Conservation (phyloP, 2,329 filamentous ascomycete genomes). For the Cladophialophora chaetospira region DNA sequence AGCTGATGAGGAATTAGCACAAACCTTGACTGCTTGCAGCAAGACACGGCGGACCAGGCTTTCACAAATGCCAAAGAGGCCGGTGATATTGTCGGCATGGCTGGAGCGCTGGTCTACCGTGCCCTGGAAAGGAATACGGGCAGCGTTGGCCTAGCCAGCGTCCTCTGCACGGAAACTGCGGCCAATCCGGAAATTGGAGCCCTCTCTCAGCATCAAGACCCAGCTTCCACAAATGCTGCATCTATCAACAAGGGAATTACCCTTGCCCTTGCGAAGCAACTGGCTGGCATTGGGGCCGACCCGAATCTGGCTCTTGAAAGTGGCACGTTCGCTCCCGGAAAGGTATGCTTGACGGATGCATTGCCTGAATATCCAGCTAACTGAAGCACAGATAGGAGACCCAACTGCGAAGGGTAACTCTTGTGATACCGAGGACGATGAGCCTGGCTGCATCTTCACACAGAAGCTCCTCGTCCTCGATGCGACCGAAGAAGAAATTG, state of each 20-base stretch:
- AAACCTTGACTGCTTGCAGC: slow-evolving; percentile 61
- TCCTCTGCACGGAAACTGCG: slow-evolving; percentile 55
- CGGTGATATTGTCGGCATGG: slow-evolving; percentile 56
- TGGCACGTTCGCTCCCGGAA: slow-evolving; percentile 66
- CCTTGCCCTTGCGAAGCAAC: slow-evolving; percentile 60
- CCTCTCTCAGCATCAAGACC: slow-evolving; percentile 67
- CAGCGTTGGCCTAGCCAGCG: slow-evolving; percentile 58
- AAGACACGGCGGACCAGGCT: slow-evolving; percentile 59
- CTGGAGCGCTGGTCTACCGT: slow-evolving; percentile 55
- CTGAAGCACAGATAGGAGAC: slow-evolving; percentile 44
- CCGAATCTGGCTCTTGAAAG: slow-evolving; percentile 62
- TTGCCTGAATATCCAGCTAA: background rate
- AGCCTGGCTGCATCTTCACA: slow-evolving; percentile 58
- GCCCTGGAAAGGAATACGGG: slow-evolving; percentile 64
- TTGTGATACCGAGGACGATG: slow-evolving; percentile 53
- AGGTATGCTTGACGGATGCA: slow-evolving; percentile 28
- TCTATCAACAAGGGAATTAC: slow-evolving; percentile 63
- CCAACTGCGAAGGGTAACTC: slow-evolving; percentile 54
- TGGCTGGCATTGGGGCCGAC: slow-evolving; percentile 64
- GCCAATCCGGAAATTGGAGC: slow-evolving; percentile 70
- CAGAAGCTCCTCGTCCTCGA: slow-evolving; percentile 57
- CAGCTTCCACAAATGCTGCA: slow-evolving; percentile 59
- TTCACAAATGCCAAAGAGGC: slow-evolving; percentile 61
- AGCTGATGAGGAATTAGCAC: no score
- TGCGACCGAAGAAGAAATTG: slow-evolving; percentile 55